These are phyloP conservation scores for Herpetomonas samuelpessoai DNA, from an alignment of 208 protist species.

Conservation along the genomic window DNA sequence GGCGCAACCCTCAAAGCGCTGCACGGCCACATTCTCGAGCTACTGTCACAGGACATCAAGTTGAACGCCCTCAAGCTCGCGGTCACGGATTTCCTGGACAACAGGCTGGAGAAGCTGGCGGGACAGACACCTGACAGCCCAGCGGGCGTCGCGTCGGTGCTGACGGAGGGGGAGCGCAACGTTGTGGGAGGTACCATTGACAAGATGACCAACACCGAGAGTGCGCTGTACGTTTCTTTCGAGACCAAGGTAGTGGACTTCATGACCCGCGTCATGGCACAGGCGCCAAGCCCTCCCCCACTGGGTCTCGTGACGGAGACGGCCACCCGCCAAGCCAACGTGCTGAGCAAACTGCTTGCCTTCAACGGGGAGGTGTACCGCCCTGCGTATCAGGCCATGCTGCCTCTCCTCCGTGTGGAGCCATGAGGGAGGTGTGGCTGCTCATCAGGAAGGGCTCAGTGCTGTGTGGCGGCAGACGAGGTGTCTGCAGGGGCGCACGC, in stretches of 20 bases:
- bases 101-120: conserved; percentile 21
- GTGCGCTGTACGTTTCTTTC: conserved; percentile 64
- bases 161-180: conserved; percentile 46
- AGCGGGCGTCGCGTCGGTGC: conserved; percentile 11
- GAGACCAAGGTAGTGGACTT: conserved; percentile 58
- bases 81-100: conserved; percentile 42
- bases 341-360: conserved; percentile 36
- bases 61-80: conserved; percentile 56
- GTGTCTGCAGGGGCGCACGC: too few relatives aligned
- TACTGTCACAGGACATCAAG: conserved; percentile 52
- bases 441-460: too few relatives aligned
- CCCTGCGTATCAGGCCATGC: conserved; percentile 49
- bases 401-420: conserved; percentile 19
- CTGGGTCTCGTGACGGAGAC: conserved; percentile 66
- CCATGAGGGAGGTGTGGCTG: too few relatives aligned
- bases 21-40: conserved; percentile 46
- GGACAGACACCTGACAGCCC: conserved; percentile 8
- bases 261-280: conserved; percentile 27
- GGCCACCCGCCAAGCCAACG: conserved; percentile 22
- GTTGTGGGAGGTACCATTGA: conserved; percentile 50
- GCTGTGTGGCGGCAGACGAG: too few relatives aligned
- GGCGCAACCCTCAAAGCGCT: conserved; percentile 40
- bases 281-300: conserved; percentile 14
- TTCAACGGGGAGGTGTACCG: conserved; percentile 84
- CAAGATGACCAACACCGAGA: conserved; percentile 82